A percentile compares a stretch with the other conserved stretches of the same genome.
phyloP scores from a whole-genome alignment of 2,329 filamentous ascomycete species.

The Beauveria caledonica region DNA sequence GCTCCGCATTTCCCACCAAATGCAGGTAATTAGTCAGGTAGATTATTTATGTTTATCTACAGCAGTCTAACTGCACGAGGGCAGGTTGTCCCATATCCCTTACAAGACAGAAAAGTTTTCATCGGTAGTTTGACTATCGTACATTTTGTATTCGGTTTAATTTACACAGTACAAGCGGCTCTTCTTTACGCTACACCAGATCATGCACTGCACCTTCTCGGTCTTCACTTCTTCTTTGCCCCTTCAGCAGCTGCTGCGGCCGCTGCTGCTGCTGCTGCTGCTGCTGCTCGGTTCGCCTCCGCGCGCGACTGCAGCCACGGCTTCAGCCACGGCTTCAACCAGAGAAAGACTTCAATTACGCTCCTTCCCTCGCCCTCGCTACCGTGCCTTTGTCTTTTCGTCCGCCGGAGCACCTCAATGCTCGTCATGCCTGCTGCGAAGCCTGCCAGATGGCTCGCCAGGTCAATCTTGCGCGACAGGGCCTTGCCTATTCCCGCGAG shows the following conservation, averaged over 20 bases:
- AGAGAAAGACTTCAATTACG: conserved; percentile 10
- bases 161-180: no score
- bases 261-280: not conserved
- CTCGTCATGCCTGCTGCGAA: conserved; percentile 39
- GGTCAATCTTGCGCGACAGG: conserved; percentile 35
- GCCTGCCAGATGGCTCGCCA: conserved; percentile 46
- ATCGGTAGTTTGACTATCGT: no score
- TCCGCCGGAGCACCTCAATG: conserved; percentile 25
- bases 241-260: not conserved
- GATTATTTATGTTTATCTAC: no score
- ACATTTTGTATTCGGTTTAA: no score
- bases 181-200: not conserved
- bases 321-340: conserved; percentile 5
- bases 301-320: not conserved
- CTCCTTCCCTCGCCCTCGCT: conserved; percentile 13
- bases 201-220: not conserved
- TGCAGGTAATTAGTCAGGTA: no score
- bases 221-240: not conserved
- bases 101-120: no score
- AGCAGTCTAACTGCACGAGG: no score
- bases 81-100: no score
- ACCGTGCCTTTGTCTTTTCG: conserved; percentile 5
- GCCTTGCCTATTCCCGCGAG: conserved; percentile 38
- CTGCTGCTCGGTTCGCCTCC: not conserved
- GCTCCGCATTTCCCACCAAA: no score